Base-by-base conservation (phyloP, 2,329 filamentous ascomycete genomes). In the Ceratocystis huliohia region DNA sequence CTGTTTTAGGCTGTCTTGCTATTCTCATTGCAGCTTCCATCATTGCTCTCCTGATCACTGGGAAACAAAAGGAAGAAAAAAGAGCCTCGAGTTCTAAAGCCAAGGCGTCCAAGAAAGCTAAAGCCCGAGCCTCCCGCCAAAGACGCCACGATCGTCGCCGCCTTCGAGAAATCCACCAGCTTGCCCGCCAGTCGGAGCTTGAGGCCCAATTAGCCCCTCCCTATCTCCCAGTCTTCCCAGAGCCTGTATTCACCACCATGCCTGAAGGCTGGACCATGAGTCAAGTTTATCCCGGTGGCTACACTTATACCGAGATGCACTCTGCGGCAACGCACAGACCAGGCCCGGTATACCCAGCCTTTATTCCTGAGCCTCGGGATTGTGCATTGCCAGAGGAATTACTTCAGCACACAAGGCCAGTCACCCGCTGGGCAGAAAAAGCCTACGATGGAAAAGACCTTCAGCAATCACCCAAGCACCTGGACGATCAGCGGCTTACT, bases 1-100 rank as follows among this genome's bases (percentile, higher is more conserved):
- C 28, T 37, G 56, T 59, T 59, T 8, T 59, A 3, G 56, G 56
- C 25, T 59, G n/a, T 59, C 56, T 59, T 59, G 56, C 56, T n/a
- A n/a, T 59, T 17, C 56, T 59, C 15, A 59, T 59, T n/a, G 56
- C 56, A 15, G 56, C 56, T n/a, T 59, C 56, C 15, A 37, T 37
- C 5, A 59, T 33, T n/a, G 56, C 17, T n/a, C 17, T 59, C 17
- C 13, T 59, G 33, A 5, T 59, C 6, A 59, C 56, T 4, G 30
- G 13, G 15, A 37, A n/a, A 15, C 5, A 59, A 1, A n/a, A 59
- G 5, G 15, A 37, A 59, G 28, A 8, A 59, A 22, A 37, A 53
- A 3, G 2, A 53, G 20, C 20, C 48, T 59, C 56, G 2, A 30
- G 28, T 15, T 6, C 17, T 13, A 59, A 33, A n/a, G 8, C 28